Base-by-base conservation (phyloP, 2,329 filamentous ascomycete species). In the Penicillium griseofulvum region DNA sequence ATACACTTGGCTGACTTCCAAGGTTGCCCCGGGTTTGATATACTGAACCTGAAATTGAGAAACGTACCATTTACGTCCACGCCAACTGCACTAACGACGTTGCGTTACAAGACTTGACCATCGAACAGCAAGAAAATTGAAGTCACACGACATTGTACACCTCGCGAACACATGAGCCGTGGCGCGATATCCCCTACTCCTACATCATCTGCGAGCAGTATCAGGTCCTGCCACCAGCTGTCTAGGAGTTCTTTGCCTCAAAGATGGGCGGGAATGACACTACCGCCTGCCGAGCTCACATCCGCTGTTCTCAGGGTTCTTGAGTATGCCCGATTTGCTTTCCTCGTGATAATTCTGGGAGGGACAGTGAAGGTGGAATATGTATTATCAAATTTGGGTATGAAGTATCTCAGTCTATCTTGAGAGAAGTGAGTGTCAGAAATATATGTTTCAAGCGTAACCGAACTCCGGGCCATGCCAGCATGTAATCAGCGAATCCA, bases 231-330 rank as follows among this genome's bases (percentile, higher is more conserved):
- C 68, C 70, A 11, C 46, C 56, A 9, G 22, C 46, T 3, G 53
- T 64, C 4, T 74, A 77, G 56, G 67, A 75, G 9, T 52, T 45
- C 1, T 69, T 75, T 65, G 62, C 66, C 6, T 55, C 56, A 7
- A 64, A 54, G 16, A 65, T 69, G 28, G 71, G 56, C 0, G 41
- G 49, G 10, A 62, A 69, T 1, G 58, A 70, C 17, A 64, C 62
- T 31, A 65, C 53, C 69, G 66, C 17, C 44, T 76, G 1, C 67
- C 71, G 45, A 65, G 64, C 17, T 69, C 71, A 1, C 76, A 79
- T 60, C 75, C 71, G 59, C 76, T 75, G 17, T 79, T 77, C 58
- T 54, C 77, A 59, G 74, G 74, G 17, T 79, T 77, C 58, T 54
- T 78, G 59, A 74, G 71, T 33, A 70, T 64, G 62, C 70, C 73